phyloP scores from a whole-genome alignment of 2,329 filamentous ascomycete species.

The Neonectria neomacrospora region DNA sequence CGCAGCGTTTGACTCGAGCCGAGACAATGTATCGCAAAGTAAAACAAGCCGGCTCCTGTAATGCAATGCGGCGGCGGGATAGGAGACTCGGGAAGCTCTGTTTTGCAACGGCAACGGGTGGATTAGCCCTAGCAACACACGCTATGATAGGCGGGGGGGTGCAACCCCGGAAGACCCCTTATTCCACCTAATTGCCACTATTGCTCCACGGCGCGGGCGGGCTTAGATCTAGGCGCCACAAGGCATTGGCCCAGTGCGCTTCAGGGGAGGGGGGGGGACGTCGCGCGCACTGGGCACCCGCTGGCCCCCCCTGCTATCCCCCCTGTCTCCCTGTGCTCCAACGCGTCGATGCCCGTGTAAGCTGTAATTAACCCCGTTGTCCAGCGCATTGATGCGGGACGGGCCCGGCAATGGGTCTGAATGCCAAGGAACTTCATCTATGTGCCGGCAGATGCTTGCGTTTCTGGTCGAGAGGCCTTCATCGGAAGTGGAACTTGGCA shows the following conservation, averaged over 20 bases:
- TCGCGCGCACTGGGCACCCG: constrained; percentile 8
- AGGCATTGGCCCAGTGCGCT: background rate
- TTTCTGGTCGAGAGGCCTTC: background rate
- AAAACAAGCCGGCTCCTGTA: constrained; percentile 3
- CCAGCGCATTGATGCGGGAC: constrained; percentile 14
- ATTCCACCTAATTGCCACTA: background rate
- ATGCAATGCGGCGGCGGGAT: constrained; percentile 10
- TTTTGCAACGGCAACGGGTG: constrained; percentile 1
- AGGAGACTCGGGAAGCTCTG: constrained; percentile 7
- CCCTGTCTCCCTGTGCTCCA: background rate
- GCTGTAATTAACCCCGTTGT: constrained; percentile 11
- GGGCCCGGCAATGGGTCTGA: background rate
- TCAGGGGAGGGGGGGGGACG: constrained; percentile 5
- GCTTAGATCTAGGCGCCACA: background rate
- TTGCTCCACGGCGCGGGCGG: background rate
- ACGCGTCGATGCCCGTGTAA: constrained; percentile 8
- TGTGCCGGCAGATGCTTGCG: background rate
- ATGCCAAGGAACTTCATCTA: too few species aligned
- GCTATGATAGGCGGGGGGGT: background rate
- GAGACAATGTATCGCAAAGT: constrained; percentile 14
- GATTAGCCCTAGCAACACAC: background rate
- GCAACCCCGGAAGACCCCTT: background rate
- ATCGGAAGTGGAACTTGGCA: background rate
- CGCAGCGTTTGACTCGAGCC: constrained; percentile 15
- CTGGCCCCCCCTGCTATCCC: background rate